phyloP scores from a whole-genome alignment of 768 basidiomycete species.

The Kwoniella pini region DNA sequence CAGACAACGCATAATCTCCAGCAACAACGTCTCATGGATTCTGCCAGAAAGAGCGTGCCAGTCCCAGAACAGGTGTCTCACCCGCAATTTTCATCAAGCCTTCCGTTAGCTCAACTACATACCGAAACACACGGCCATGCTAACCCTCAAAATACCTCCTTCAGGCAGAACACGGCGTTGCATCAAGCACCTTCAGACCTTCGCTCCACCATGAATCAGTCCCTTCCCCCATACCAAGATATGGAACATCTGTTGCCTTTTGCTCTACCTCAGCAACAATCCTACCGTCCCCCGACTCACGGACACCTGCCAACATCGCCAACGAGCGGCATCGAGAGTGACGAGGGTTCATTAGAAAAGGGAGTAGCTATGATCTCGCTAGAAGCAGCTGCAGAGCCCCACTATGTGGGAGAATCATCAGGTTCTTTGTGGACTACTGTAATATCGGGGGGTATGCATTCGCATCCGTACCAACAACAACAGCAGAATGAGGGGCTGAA shows the following conservation, averaged over 20 bases:
- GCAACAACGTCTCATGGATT: no score
- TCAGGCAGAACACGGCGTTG: not conserved
- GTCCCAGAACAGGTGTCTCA: no score
- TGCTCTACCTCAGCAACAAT: no score
- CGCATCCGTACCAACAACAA: not conserved
- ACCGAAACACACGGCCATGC: no score
- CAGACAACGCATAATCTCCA: no score
- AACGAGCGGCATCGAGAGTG: not conserved
- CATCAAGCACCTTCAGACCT: not conserved
- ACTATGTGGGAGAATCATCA: constrained; percentile 29
- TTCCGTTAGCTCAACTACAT: no score
- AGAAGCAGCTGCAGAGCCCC: constrained; percentile 33
- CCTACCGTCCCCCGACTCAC: not conserved
- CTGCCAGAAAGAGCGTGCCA: constrained; percentile 58
- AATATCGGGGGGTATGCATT: constrained; percentile 8
- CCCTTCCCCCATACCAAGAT: no score
- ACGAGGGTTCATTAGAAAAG: constrained; percentile 19
- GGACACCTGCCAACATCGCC: not conserved
- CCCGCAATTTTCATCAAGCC: no score
- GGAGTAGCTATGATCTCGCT: constrained; percentile 33
- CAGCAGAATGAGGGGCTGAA: not conserved
- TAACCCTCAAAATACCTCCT: no score
- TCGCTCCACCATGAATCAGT: not conserved
- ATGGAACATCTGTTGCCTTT: no score
- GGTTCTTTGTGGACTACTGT: constrained; percentile 25